These are phyloP conservation scores for Xerophyta viscosa DNA, from an alignment of 106 monocot genomes.

Conservation along the genomic window DNA sequence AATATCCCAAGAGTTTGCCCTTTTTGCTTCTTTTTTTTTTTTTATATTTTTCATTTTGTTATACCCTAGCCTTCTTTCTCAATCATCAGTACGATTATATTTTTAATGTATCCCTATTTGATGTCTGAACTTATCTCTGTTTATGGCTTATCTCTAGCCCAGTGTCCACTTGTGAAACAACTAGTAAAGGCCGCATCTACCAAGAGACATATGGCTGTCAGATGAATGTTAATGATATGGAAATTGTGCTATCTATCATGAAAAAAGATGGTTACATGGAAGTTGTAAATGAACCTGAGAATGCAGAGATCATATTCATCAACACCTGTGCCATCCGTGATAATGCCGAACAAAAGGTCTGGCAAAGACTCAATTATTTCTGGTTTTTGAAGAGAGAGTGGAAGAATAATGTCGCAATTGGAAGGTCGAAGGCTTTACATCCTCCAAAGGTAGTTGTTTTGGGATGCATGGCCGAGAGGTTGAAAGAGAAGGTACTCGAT, in stretches of 20 bases:
- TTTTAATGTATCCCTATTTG: neutral
- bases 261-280: conserved; percentile 74
- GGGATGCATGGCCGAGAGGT: conserved; percentile 98
- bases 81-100: too few relatives aligned
- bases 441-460: conserved; percentile 94
- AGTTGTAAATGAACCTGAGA: conserved; percentile 65
- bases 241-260: conserved; percentile 97
- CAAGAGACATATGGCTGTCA: conserved; percentile 99
- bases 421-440: conserved; percentile 71
- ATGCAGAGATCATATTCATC: conserved; percentile 93
- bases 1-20: too few relatives aligned
- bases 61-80: too few relatives aligned
- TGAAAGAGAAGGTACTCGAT: conserved; percentile 95
- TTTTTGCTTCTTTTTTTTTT: too few relatives aligned
- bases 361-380: conserved; percentile 98
- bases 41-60: too few relatives aligned
- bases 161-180: conserved; percentile 20
- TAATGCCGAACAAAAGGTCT: conserved; percentile 98
- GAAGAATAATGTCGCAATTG: conserved; percentile 75
- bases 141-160: conserved; percentile 31
- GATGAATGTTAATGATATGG: conserved; percentile 99
- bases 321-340: conserved; percentile 97
- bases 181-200: conserved; percentile 75
- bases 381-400: conserved; percentile 99
- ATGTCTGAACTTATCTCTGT: neutral